Evolutionary conservation across 1,284 basidiomycete genomes (phyloP).

Genomic region (Ustilago sp.): DNA sequence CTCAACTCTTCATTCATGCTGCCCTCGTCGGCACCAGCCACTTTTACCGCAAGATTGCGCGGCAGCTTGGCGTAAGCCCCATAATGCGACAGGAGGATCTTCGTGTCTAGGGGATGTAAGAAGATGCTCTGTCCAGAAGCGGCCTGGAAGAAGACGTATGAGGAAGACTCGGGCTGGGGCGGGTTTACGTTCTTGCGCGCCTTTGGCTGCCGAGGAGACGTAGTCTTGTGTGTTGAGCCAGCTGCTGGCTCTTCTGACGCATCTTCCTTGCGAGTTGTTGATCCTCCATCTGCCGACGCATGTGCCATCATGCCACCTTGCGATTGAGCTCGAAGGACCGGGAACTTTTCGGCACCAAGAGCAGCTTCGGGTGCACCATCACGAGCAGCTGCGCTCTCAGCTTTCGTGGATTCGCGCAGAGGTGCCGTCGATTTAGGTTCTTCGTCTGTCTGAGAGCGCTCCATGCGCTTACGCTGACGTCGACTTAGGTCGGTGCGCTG

Average conservation of each 20-base stretch:
- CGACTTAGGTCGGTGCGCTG: constrained; percentile 48
- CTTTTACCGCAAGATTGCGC: constrained; percentile 80
- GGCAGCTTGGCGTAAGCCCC: constrained; percentile 86
- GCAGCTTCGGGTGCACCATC: constrained; percentile 37
- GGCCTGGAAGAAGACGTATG: constrained; percentile 94
- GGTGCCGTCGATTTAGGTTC: constrained; percentile 21
- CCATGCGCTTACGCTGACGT: constrained; percentile 48
- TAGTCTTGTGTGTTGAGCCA: constrained; percentile 7
- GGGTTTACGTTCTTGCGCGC: constrained; percentile 61
- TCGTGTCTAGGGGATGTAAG: constrained; percentile 94
- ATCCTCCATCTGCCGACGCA: constrained; percentile 10
- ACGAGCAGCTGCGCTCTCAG: constrained; percentile 7
- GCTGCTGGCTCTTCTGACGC: constrained; percentile 3
- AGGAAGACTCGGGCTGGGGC: constrained; percentile 57
- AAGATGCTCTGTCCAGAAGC: constrained; percentile 90
- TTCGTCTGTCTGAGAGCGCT: constrained; percentile 45
- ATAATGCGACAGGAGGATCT: constrained; percentile 88
- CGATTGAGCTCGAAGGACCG: constrained; percentile 32
- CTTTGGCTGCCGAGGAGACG: constrained; percentile 21
- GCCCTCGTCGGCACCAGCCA: constrained; percentile 79
- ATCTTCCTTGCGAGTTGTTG: constrained; percentile 2
- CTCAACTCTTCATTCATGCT: constrained; percentile 89
- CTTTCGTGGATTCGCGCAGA: not conserved
- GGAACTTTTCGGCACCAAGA: constrained; percentile 41
- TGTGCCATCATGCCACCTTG: constrained; percentile 32